Base-by-base conservation (phyloP, 495 filamentous ascomycete species). In the Arthonia radiata region DNA sequence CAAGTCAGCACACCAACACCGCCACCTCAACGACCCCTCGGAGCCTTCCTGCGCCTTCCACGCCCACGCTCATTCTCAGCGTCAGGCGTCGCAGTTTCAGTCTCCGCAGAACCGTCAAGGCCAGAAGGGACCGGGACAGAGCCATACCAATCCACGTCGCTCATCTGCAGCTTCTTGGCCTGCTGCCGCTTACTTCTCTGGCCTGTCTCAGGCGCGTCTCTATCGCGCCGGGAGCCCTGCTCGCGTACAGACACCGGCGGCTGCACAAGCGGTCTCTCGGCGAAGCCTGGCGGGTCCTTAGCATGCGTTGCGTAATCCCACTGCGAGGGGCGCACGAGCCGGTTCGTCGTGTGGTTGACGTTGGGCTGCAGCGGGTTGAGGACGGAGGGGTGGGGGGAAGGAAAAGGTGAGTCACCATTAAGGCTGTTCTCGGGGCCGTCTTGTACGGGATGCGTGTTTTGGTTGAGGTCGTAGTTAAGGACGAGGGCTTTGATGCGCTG, bases 61-160 rank as follows among this genome's bases (percentile, higher is more conserved):
- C n/a, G n/a, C n/a, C n/a, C n/a, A n/a, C n/a, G n/a, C n/a, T n/a
- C n/a, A n/a, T n/a, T n/a, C n/a, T n/a, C n/a, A n/a, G n/a, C n/a
- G n/a, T n/a, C n/a, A n/a, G n/a, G n/a, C n/a, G n/a, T n/a, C n/a
- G n/a, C n/a, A n/a, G n/a, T n/a, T n/a, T n/a, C n/a, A n/a, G n/a
- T n/a, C n/a, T n/a, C n/a, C n/a, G n/a, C n/a, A n/a, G n/a, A n/a
- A n/a, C n/a, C n/a, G n/a, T n/a, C n/a, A n/a, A n/a, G n/a, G n/a
- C n/a, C n/a, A n/a, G n/a, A n/a, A n/a, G n/a, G n/a, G n/a, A n/a
- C n/a, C n/a, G n/a, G n/a, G n/a, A n/a, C n/a, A n/a, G n/a, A n/a
- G n/a, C n/a, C n/a, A n/a, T n/a, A 93, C 86, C 86, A 97, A 46
- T 97, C 83, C 44, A 97, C 77, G 44, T 94, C 86, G 43, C 76